Conservation (phyloP, 2,329 filamentous ascomycete species). For the Aureobasidium sp. region DNA sequence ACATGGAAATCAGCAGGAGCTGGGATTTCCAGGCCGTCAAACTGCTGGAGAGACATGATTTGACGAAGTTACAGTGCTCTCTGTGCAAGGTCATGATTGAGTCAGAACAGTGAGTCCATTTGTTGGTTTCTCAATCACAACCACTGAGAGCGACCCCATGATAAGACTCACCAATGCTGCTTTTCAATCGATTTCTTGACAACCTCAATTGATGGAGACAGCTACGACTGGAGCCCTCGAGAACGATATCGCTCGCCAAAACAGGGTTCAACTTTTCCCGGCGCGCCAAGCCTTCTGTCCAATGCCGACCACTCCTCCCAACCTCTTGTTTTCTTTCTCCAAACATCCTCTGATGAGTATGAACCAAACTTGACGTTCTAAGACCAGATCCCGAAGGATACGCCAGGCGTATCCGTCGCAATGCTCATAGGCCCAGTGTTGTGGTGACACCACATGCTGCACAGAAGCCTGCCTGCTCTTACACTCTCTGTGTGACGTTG, state of each 20-base stretch:
- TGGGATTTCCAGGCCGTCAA: slow-evolving; percentile 40
- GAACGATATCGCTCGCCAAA: not conserved
- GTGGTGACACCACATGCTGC: not conserved
- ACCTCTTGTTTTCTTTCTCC: not conserved
- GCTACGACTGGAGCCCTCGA: not conserved
- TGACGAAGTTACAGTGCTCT: not conserved
- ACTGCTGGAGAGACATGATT: slow-evolving; percentile 33
- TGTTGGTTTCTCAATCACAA: not conserved
- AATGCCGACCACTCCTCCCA: not conserved
- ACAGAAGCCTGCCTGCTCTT: not conserved
- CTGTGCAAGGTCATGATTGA: not conserved
- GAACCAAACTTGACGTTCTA: too few species aligned
- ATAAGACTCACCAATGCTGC: not conserved
- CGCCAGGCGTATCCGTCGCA: not conserved
- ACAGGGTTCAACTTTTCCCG: slow-evolving; percentile 7
- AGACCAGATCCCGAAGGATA: not conserved
- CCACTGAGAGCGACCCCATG: not conserved
- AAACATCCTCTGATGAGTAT: not conserved
- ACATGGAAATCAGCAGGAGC: slow-evolving; percentile 47
- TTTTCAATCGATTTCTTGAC: not conserved
- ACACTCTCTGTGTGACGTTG: not conserved
- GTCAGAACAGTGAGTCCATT: not conserved
- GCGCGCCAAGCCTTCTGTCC: not conserved
- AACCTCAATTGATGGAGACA: not conserved
- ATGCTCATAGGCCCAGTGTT: not conserved